Conservation (phyloP, 495 filamentous ascomycete genomes). For the Gamarada debralockiae region DNA sequence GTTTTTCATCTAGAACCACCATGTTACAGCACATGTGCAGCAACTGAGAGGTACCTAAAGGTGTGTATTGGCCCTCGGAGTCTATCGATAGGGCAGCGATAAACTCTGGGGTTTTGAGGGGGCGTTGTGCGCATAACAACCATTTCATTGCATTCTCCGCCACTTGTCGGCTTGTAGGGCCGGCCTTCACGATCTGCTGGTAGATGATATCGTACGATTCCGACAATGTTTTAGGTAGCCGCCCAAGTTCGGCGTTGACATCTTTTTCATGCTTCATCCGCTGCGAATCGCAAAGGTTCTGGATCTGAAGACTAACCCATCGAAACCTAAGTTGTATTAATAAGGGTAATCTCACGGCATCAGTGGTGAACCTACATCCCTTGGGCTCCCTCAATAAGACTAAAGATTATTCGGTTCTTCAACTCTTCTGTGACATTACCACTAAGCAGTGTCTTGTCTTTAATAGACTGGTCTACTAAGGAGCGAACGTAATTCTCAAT, state of each 20-base stretch:
- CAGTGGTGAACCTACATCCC: neutral
- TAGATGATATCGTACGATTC: conserved; percentile 1
- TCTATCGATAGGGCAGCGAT: neutral
- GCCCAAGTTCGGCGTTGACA: neutral
- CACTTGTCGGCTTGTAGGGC: neutral
- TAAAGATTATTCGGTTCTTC: neutral
- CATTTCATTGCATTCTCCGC: neutral
- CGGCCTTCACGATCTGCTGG: conserved; percentile 3
- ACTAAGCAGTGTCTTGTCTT: neutral
- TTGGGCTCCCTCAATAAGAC: neutral
- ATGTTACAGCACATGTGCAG: conserved; percentile 21
- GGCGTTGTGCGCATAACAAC: neutral
- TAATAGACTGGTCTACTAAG: conserved; percentile 9
- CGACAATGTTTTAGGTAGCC: conserved; percentile 1
- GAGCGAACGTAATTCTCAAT: conserved; percentile 23
- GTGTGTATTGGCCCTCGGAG: neutral
- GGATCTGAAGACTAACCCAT: conserved; percentile 30
- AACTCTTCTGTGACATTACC: neutral
- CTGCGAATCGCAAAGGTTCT: conserved; percentile 6
- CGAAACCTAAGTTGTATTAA: conserved; percentile 18
- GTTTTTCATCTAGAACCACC: conserved; percentile 9
- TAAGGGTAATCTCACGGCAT: neutral
- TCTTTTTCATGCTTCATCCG: neutral
- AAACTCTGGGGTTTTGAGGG: neutral
- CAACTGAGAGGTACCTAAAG: neutral